Conservation (phyloP, 441 rosid genomes). For the Macaranga tanarius region DNA sequence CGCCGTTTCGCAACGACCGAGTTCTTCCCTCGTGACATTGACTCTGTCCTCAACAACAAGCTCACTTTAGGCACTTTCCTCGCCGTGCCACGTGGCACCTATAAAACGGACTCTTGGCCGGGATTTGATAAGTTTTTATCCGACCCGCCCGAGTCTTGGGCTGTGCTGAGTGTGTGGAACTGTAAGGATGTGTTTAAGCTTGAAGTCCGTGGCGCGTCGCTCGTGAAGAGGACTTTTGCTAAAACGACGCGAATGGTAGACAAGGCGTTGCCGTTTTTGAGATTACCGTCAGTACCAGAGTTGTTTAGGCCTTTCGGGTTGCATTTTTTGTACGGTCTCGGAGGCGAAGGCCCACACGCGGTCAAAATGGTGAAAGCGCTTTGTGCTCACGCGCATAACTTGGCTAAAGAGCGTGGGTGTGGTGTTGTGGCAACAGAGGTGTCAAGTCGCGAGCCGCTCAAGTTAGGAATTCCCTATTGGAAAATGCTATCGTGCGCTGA, state of each 20-base stretch:
- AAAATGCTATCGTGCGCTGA: conserved; percentile 76
- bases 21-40: conserved; percentile 95
- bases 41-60: conserved; percentile 66
- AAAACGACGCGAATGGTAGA: conserved; percentile 67
- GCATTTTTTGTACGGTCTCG: conserved; percentile 74
- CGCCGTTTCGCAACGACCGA: conserved; percentile 80
- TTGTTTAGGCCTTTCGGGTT: conserved; percentile 80
- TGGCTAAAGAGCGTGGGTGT: conserved; percentile 65
- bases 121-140: conserved; percentile 59
- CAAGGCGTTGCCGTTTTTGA: conserved; percentile 69
- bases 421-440: conserved; percentile 83
- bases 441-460: conserved; percentile 64
- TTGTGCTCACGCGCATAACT: conserved; percentile 74
- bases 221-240: conserved; percentile 48
- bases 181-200: conserved; percentile 66
- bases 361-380: conserved; percentile 54
- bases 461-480: conserved; percentile 84
- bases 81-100: conserved; percentile 75
- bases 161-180: conserved; percentile 87
- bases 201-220: conserved; percentile 78
- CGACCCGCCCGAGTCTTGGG: conserved; percentile 87
- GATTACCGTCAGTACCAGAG: conserved; percentile 79
- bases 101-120: conserved; percentile 64
- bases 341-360: conserved; percentile 84
- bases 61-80: conserved; percentile 76